These are phyloP conservation scores for Globisporangium irregulare DNA, from an alignment of 352 stramenopile genomes.

Conservation along the genomic window DNA sequence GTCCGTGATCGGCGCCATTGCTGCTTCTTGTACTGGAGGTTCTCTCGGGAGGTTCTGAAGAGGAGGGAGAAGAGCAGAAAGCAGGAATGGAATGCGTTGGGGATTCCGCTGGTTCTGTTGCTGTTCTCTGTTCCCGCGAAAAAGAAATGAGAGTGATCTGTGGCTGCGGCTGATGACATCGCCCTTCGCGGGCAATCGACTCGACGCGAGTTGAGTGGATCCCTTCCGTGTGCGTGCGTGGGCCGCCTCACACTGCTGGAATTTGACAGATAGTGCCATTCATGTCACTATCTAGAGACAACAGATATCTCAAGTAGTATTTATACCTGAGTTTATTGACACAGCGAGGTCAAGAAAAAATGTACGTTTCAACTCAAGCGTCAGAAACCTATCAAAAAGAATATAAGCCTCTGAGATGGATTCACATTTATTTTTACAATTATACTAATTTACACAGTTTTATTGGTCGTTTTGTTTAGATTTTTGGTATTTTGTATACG, in stretches of 20 bases:
- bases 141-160: conserved; percentile 4
- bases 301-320: too few relatives aligned
- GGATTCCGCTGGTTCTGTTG: conserved; percentile 14
- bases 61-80: background rate
- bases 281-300: too few relatives aligned
- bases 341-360: background rate
- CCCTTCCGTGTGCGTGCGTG: too few relatives aligned
- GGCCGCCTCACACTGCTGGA: too few relatives aligned
- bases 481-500: background rate
- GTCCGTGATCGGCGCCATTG: conserved; percentile 16
- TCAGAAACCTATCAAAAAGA: conserved; percentile 6
- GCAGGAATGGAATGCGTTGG: background rate
- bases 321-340: too few relatives aligned
- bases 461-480: background rate
- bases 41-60: background rate
- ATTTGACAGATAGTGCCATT: too few relatives aligned
- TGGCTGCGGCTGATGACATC: conserved; percentile 13
- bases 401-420: background rate
- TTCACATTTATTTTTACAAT: background rate
- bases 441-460: background rate
- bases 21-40: background rate
- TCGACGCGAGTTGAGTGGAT: background rate
- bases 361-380: background rate
- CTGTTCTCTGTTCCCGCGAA: conserved; percentile 8
- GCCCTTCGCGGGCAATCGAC: background rate